Conservation (phyloP, 108 stramenopile species). For the Ochromonas danica region DNA sequence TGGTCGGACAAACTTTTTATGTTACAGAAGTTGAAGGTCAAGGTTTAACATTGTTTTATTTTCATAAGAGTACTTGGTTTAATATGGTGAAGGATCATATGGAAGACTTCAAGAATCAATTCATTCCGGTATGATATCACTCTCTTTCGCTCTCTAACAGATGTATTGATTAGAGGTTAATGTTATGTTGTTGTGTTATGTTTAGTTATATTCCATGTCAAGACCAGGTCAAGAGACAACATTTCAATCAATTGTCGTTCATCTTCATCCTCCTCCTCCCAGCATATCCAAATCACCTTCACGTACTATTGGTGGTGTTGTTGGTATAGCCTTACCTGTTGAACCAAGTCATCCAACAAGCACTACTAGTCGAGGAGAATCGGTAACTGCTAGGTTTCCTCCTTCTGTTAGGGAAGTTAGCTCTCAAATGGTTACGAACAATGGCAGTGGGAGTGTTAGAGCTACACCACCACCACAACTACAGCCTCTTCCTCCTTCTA, state of each 20-base stretch:
- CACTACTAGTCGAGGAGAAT: neutral
- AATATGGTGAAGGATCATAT: neutral
- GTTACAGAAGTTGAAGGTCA: conserved; percentile 3
- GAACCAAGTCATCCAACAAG: neutral
- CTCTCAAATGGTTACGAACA: too few species aligned
- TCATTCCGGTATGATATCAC: neutral
- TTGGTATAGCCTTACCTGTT: neutral
- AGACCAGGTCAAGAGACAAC: neutral
- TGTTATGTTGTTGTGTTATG: neutral
- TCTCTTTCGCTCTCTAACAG: neutral
- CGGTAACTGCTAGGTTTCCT: neutral
- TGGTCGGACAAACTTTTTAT: neutral
- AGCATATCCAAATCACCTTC: neutral
- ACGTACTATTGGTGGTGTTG: neutral
- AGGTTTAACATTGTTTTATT: neutral
- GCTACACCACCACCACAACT: too few species aligned
- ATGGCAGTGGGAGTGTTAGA: too few species aligned
- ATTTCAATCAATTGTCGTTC: neutral
- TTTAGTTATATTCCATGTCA: neutral
- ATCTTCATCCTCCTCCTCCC: neutral
- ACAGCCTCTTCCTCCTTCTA: too few species aligned
- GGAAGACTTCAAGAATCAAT: neutral
- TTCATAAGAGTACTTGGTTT: neutral
- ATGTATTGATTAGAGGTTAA: neutral
- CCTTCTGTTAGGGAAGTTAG: neutral